phyloP scores from a whole-genome alignment of 2,329 filamentous ascomycete species.

The Dactylellina sp. region DNA sequence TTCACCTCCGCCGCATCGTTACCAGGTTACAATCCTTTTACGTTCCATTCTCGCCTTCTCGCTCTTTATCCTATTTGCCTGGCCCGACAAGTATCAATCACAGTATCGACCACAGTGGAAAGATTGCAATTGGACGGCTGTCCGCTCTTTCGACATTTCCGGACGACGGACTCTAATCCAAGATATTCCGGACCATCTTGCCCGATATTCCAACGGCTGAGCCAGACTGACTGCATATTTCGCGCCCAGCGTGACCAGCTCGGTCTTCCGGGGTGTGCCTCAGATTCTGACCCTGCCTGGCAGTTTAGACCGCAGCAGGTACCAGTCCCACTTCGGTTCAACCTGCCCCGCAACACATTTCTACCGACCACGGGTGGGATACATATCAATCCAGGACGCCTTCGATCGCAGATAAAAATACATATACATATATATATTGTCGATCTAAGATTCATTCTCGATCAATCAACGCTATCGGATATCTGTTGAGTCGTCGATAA shows the following conservation, averaged over 20 bases:
- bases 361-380: neutral
- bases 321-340: too few relatives aligned
- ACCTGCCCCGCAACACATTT: too few relatives aligned
- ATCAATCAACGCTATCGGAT: too few relatives aligned
- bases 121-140: constrained; percentile 29
- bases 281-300: constrained; percentile 9
- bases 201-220: constrained; percentile 48
- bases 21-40: constrained; percentile 24
- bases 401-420: too few relatives aligned
- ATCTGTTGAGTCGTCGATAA: too few relatives aligned
- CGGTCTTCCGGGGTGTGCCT: constrained; percentile 29
- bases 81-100: too few relatives aligned
- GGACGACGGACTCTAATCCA: neutral
- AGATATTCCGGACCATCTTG: constrained; percentile 42
- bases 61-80: neutral
- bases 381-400: neutral
- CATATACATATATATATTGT: too few relatives aligned
- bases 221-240: constrained; percentile 18
- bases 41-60: too few relatives aligned
- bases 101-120: too few relatives aligned
- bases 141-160: constrained; percentile 6
- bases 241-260: constrained; percentile 20
- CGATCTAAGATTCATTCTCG: too few relatives aligned
- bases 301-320: too few relatives aligned
- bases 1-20: constrained; percentile 10